These are phyloP conservation scores for Erigeron canadensis DNA, from an alignment of 129 eudicot genomes.

Conservation along the genomic window DNA sequence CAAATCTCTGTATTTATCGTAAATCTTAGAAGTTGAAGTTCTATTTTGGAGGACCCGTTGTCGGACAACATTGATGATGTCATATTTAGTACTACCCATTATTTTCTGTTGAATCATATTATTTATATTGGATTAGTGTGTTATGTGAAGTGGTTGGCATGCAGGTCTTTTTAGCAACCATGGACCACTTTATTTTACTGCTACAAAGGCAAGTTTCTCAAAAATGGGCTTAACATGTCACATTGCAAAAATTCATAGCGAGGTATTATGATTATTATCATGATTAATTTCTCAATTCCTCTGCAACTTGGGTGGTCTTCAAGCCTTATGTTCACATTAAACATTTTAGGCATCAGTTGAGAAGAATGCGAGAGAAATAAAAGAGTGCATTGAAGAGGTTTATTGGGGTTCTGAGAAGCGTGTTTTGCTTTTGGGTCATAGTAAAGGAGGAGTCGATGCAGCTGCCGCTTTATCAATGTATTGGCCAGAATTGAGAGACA, in stretches of 20 bases:
- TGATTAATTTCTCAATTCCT: conserved; percentile 1
- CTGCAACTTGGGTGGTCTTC: background rate
- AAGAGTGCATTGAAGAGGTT: conserved; percentile 83
- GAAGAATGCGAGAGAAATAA: conserved; percentile 84
- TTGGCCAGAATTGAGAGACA: conserved; percentile 91
- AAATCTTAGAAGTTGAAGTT: conserved; percentile 1
- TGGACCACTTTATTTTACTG: conserved; percentile 88
- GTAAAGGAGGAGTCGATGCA: conserved; percentile 93
- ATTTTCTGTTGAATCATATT: background rate
- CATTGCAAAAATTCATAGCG: conserved; percentile 98
- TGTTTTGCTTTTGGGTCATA: conserved; percentile 86
- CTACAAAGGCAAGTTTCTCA: conserved; percentile 73
- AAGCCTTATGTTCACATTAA: conserved; percentile 23
- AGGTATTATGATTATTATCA: conserved; percentile 49
- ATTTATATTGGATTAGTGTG: background rate
- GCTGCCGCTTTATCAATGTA: conserved; percentile 95
- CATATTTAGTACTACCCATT: background rate
- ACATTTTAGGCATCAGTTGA: conserved; percentile 78
- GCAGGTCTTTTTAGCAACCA: conserved; percentile 99
- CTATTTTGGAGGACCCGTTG: background rate
- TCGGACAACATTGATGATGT: background rate
- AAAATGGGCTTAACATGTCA: conserved; percentile 96
- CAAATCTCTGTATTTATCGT: background rate
- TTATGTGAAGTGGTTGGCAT: background rate
- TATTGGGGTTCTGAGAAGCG: conserved; percentile 89